Evolutionary conservation across 495 filamentous ascomycete species (phyloP), one percentile per base, ranked within the genome.

Genomic region (Podospora anserina): DNA sequence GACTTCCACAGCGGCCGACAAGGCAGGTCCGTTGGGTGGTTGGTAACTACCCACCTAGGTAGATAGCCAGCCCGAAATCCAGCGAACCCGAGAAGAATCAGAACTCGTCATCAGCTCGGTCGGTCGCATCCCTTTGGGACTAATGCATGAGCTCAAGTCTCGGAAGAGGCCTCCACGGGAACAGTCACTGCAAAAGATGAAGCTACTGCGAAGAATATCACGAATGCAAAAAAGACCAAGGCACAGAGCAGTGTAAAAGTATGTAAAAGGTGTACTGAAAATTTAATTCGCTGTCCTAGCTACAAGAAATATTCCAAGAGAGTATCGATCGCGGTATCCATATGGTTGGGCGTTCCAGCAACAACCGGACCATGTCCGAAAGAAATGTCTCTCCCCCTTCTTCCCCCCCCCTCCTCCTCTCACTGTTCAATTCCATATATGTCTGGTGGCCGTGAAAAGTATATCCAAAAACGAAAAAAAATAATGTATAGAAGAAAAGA

Each of bases 301-400:
- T 61, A 61, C 39, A 49, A 26, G 30, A 61, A 30, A 60, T 61
- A 30, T 32, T 32, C 59, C 26, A 59, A 30, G 59, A 20, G 59
- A 61, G 13, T 32, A 15, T 61, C 39, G 39, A 16, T 49, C 39
- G 39, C 15, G 30, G 30, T 7, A 32, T 49, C 39, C 59, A 30
- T 26, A 28, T 61, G 59, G 59, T 30, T 28, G 59, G 59, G 59
- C 59, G 59, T 61, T 61, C 59, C 59, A 61, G 59, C 59, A 5
- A n/a, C 59, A 16, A 30, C 59, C 26, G 23, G 59, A 11, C 26
- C 20, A 60, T 23, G 1, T 26, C 23, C 59, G 23, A 18, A 26
- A 26, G 13, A 19, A 61, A 30, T 61, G 20, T 15, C 26, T 61
- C 59, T 20, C 26, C 27, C 23, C 23, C 13, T 49, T 49, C 9